phyloP scores from a whole-genome alignment of 371 early-diverging fungal genomes.

The Mortierella sp. region DNA sequence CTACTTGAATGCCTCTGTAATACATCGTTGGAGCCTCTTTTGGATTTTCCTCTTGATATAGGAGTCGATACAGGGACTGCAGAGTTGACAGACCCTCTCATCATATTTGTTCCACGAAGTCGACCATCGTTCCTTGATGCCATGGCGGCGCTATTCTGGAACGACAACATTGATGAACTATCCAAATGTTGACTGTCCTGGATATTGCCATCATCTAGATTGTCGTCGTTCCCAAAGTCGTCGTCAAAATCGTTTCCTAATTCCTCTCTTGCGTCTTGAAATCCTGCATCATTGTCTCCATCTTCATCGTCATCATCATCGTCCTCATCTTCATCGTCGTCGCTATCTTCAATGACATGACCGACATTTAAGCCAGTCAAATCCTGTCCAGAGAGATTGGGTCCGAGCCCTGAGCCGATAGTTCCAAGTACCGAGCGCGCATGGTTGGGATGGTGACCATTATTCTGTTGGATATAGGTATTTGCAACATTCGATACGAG shows the following conservation, averaged over 20 bases:
- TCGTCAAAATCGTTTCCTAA: constrained; percentile 28
- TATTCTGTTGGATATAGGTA: not conserved
- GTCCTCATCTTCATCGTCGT: constrained; percentile 3
- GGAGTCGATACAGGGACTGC: not conserved
- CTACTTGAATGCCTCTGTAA: constrained; percentile 6
- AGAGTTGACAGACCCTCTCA: not conserved
- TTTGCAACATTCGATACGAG: not conserved
- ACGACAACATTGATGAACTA: not conserved
- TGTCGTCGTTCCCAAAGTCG: constrained; percentile 7
- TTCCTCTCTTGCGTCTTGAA: constrained; percentile 27
- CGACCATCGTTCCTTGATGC: not conserved
- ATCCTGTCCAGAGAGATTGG: constrained; percentile 13
- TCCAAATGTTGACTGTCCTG: constrained; percentile 2
- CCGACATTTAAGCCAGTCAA: constrained; percentile 1
- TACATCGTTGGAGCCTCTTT: not conserved
- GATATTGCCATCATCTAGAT: constrained; percentile 4
- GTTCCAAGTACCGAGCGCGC: constrained; percentile 14
- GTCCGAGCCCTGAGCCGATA: constrained; percentile 9
- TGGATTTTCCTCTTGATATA: not conserved
- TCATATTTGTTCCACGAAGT: not conserved
- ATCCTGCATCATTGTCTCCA: constrained; percentile 11
- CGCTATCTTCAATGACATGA: not conserved
- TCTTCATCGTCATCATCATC: constrained; percentile 21
- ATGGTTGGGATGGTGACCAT: constrained; percentile 6
- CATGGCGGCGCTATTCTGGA: constrained; percentile 10